Evolutionary conservation across 129 eudicot species (phyloP).

Genomic region (Cynara cardunculus): DNA sequence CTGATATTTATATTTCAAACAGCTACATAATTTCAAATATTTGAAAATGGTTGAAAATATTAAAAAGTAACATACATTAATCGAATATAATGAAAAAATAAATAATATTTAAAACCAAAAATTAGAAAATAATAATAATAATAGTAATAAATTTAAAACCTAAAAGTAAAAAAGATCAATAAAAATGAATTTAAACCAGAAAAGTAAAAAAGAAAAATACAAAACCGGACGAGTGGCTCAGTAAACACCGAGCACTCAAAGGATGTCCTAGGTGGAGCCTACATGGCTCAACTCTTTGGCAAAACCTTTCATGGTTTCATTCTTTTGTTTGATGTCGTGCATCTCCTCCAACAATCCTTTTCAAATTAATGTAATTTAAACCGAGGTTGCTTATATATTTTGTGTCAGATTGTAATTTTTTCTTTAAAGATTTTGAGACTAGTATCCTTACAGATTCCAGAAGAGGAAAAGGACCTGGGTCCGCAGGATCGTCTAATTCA

Average conservation of each 20-base stretch:
- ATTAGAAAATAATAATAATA: no score
- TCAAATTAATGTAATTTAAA: no score
- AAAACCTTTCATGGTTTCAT: no score
- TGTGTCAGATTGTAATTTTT: not conserved
- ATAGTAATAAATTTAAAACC: not conserved
- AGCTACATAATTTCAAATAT: not conserved
- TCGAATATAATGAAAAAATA: not conserved
- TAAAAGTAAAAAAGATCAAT: not conserved
- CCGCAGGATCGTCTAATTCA: conserved; percentile 76
- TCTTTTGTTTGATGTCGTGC: no score
- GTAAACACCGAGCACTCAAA: not conserved
- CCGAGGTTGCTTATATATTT: not conserved
- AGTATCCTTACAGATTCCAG: conserved; percentile 62
- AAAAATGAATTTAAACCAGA: not conserved
- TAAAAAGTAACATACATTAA: not conserved
- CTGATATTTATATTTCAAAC: not conserved
- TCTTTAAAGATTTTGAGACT: not conserved
- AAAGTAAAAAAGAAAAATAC: not conserved
- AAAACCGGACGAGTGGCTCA: not conserved
- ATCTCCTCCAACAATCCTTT: not conserved
- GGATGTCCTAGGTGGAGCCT: no score
- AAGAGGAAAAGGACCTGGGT: conserved; percentile 80
- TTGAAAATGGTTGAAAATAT: not conserved
- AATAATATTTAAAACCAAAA: not conserved
- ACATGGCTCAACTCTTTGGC: not conserved